phyloP scores from a whole-genome alignment of 2,329 filamentous ascomycete species.

The Penicillium sp. region DNA sequence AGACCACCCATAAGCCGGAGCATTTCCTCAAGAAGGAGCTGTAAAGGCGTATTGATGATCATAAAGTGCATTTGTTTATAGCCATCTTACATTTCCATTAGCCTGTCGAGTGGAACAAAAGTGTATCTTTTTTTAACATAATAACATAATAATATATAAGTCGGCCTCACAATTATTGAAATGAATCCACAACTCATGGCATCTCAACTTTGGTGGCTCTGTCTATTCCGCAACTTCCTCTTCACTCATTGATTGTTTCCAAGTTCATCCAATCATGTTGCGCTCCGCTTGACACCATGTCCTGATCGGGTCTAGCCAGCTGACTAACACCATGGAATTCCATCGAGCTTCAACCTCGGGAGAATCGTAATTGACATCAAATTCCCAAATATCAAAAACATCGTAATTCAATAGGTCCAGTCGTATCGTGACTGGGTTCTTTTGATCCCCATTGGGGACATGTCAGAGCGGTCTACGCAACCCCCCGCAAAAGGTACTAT shows the following conservation, averaged over 20 bases:
- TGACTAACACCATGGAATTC: background rate
- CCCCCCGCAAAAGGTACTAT: conserved; percentile 2
- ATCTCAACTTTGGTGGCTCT: too few species aligned
- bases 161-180: background rate
- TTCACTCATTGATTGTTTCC: too few species aligned
- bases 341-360: background rate
- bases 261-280: background rate
- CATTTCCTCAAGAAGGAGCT: conserved; percentile 69
- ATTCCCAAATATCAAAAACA: background rate
- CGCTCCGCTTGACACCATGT: background rate
- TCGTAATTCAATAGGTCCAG: background rate
- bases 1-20: conserved; percentile 93
- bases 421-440: background rate
- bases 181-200: background rate
- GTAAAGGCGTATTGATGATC: conserved; percentile 27
- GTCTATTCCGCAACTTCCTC: too few species aligned
- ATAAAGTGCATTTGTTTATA: background rate
- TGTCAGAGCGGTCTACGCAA: conserved; percentile 1
- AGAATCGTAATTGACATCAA: background rate
- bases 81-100: background rate
- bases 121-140: background rate
- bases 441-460: conserved; percentile 1
- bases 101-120: background rate
- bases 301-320: background rate
- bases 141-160: background rate